Evolutionary conservation across 2,329 filamentous ascomycete genomes (phyloP), one percentile per base, ranked within the genome.

Genomic region (Calonectria pauciramosa): DNA sequence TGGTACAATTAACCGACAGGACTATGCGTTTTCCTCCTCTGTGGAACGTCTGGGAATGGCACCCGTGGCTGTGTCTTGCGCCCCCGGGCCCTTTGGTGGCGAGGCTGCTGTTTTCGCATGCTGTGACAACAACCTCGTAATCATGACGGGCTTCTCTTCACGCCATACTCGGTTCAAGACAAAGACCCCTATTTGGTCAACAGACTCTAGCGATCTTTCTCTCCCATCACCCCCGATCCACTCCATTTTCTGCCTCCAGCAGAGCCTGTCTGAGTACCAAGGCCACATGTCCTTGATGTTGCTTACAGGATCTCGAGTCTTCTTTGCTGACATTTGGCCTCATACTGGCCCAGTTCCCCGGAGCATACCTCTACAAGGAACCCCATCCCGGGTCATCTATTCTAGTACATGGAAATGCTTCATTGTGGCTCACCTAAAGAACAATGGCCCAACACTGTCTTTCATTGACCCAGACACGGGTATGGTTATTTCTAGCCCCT

Each of bases 381-480:
- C 88, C 2, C 90, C 90, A 2, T 84, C 83, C 16, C 88, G 89
- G 52, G 78, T 93, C 1, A 82, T 93, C 5, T 92, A 91, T 79
- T 93, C 90, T 1, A 85, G 87, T 44, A 83, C 83, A 10, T 86
- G 92, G 63, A 86, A 89, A 49, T 90, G 86, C 75, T 86, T 91
- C 34, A 82, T 93, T 49, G 89, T 91, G n/a, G 90, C 88, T 0
- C 85, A 90, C 23, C 83, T 85, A 13, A 79, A 85, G 13, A 83
- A 86, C 5, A 83, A 86, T 6, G 83, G 83, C 34, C 86, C 90
- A 11, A 89, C 88, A 1, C 80, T 93, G 32, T 84, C 87, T 30
- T 93, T 93, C 71, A 82, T 93, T 36, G 90, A 93, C 71, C 87
- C 89, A 0, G 86, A 89, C 10, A 90, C 89, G 0, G 92, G 91